These are phyloP conservation scores for Ustulina deusta DNA, from an alignment of 2,329 filamentous ascomycete genomes.

Conservation along the genomic window DNA sequence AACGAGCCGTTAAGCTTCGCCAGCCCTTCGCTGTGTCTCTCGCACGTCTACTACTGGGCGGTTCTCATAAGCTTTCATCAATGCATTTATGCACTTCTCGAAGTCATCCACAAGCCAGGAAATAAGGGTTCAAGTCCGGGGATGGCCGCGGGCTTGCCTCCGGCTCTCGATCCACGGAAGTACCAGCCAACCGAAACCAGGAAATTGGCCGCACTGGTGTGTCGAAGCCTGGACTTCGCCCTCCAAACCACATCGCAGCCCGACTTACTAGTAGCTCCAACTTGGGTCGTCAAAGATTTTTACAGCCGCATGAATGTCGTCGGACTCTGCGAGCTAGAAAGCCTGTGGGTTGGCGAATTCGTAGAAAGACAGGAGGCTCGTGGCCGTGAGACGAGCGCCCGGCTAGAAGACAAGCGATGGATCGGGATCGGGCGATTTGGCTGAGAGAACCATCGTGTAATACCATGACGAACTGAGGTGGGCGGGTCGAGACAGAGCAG, in stretches of 20 bases:
- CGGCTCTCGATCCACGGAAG: constrained; percentile 55
- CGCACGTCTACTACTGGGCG: constrained; percentile 67
- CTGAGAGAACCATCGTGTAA: constrained; percentile 32
- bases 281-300: constrained; percentile 47
- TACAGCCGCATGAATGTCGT: constrained; percentile 43
- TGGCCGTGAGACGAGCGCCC: constrained; percentile 39
- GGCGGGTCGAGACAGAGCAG: constrained; percentile 19
- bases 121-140: constrained; percentile 55
- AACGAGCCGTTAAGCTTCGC: constrained; percentile 59
- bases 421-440: constrained; percentile 45
- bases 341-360: constrained; percentile 46
- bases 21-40: constrained; percentile 58
- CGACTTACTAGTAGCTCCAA: constrained; percentile 48
- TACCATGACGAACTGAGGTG: neutral
- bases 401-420: constrained; percentile 48
- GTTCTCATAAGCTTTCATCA: constrained; percentile 62
- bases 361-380: constrained; percentile 42
- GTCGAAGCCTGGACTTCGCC: constrained; percentile 63
- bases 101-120: constrained; percentile 58
- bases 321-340: constrained; percentile 45
- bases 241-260: constrained; percentile 54
- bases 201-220: constrained; percentile 62
- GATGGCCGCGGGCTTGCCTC: constrained; percentile 55
- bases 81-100: constrained; percentile 60
- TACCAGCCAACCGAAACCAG: constrained; percentile 58